Percentiles rank a stretch among this genome's conserved stretches.
These are phyloP conservation scores for Conoideocrella luteorostrata DNA, from an alignment of 2,329 filamentous ascomycete species.

Conservation along the genomic window DNA sequence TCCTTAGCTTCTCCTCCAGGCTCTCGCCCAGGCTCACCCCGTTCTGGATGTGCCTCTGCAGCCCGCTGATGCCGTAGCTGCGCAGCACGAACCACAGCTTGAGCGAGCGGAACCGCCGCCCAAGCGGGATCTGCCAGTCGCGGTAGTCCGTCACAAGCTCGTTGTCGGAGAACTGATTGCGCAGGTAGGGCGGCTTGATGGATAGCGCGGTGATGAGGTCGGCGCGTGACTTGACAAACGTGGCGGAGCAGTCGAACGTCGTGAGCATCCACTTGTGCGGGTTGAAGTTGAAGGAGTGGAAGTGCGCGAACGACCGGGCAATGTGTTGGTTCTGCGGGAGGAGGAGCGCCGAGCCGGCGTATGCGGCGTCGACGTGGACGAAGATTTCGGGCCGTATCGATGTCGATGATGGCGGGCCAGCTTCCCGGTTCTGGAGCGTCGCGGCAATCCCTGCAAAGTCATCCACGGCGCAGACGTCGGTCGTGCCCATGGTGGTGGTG, in stretches of 20 bases:
- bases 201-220: slow-evolving; percentile 75
- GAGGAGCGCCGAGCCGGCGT: slow-evolving; percentile 79
- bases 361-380: slow-evolving; percentile 92
- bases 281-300: slow-evolving; percentile 91
- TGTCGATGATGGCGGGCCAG: slow-evolving; percentile 18
- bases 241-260: slow-evolving; percentile 80
- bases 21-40: slow-evolving; percentile 63
- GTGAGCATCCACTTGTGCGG: slow-evolving; percentile 97
- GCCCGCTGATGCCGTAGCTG: slow-evolving; percentile 69
- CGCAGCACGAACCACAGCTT: slow-evolving; percentile 96
- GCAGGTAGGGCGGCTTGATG: slow-evolving; percentile 73
- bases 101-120: slow-evolving; percentile 76
- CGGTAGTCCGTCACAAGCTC: slow-evolving; percentile 90
- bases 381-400: slow-evolving; percentile 69
- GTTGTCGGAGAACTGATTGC: slow-evolving; percentile 72
- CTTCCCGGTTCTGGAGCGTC: slow-evolving; percentile 26
- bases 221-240: slow-evolving; percentile 69
- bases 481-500: slow-evolving; percentile 78
- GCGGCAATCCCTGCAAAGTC: slow-evolving; percentile 64
- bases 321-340: slow-evolving; percentile 74
- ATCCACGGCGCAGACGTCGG: slow-evolving; percentile 81
- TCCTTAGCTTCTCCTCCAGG: slow-evolving; percentile 56
- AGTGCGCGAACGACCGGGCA: slow-evolving; percentile 52
- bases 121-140: slow-evolving; percentile 95
- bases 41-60: slow-evolving; percentile 66